Base-by-base conservation (phyloP, 1,139 yeast genomes). In the Scheffersomyces titani region DNA sequence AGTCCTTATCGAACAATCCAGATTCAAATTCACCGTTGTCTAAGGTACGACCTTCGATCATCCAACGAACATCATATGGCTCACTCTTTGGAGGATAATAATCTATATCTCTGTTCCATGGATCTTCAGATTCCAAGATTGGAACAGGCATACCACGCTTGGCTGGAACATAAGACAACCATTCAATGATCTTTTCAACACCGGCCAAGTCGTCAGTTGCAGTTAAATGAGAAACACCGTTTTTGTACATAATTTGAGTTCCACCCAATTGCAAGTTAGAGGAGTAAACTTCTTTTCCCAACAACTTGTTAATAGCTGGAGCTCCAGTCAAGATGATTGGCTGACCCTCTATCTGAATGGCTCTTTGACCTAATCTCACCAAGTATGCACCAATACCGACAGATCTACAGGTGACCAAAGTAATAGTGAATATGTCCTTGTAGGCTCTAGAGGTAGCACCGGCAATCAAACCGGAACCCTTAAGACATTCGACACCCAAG, bases 381-480 rank as follows among this genome's bases (percentile, higher is more conserved):
- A 94, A 84, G 73, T 94, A 94, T 52, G 99, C 99, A 82, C 99
- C 99, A 75, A 94, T 94, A 87, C 99, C 99, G 69, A 94, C 99
- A 52, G 98, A 92, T 82, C 99, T 88, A 80, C 98, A 93, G 21
- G 99, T 94, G 55, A 94, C 99, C 73, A 94, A 83, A 22, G 99
- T 94, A 60, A 93, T 87, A 44, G 99, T 94, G 81, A 94, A 94
- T 62, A 94, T 94, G 71, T 94, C 99, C 75, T 91, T 91, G 84
- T 94, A 94, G 47, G 99, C 99, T 73, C 92, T 89, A 6, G 98
- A 90, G 54, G 99, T 94, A 49, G 97, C 97, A 76, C 99, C 99
- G 44, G 99, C 99, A 79, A 94, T 94, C 68, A 94, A 83, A 78
- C 99, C 99, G 54, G 98, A 93, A 51, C 99, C 99, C 77, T 88